Evolutionary conservation across 2,329 filamentous ascomycete genomes (phyloP).

Genomic region (Botrytis byssoidea): DNA sequence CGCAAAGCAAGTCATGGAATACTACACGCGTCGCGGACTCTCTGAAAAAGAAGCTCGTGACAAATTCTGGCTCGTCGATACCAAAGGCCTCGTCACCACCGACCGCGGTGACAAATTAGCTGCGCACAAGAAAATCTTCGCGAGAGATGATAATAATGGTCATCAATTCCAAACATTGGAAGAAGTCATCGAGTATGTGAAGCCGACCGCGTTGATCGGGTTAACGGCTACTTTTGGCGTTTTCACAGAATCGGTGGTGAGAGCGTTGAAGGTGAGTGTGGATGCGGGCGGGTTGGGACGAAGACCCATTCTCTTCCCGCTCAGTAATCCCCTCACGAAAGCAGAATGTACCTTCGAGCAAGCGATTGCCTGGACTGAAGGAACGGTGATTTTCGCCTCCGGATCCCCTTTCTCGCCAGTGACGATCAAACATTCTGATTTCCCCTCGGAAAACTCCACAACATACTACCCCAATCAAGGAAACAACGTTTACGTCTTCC

Average conservation of each 20-base stretch:
- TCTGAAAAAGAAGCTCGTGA: constrained; percentile 81
- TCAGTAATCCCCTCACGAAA: constrained; percentile 94
- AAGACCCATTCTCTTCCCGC: constrained; percentile 87
- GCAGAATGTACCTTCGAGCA: constrained; percentile 97
- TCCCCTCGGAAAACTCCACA: constrained; percentile 44
- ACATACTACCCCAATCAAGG: constrained; percentile 80
- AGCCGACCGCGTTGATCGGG: constrained; percentile 91
- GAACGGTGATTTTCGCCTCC: constrained; percentile 88
- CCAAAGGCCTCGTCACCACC: constrained; percentile 87
- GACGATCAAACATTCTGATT: constrained; percentile 60
- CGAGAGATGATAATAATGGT: constrained; percentile 62
- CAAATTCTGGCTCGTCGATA: constrained; percentile 98
- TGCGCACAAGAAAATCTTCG: constrained; percentile 79
- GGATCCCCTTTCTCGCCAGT: constrained; percentile 85
- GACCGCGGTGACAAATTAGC: constrained; percentile 93
- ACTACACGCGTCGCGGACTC: constrained; percentile 89
- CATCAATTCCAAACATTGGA: constrained; percentile 76
- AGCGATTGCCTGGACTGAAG: constrained; percentile 86
- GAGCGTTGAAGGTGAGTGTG: constrained; percentile 63
- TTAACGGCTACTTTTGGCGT: constrained; percentile 91
- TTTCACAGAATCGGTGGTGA: constrained; percentile 85
- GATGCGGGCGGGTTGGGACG: constrained; percentile 66
- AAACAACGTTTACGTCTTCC: constrained; percentile 91
- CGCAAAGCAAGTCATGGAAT: constrained; percentile 95
- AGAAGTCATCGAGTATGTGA: constrained; percentile 90